Conservation (phyloP, 495 filamentous ascomycete species). For the Penicillium crystallinum region DNA sequence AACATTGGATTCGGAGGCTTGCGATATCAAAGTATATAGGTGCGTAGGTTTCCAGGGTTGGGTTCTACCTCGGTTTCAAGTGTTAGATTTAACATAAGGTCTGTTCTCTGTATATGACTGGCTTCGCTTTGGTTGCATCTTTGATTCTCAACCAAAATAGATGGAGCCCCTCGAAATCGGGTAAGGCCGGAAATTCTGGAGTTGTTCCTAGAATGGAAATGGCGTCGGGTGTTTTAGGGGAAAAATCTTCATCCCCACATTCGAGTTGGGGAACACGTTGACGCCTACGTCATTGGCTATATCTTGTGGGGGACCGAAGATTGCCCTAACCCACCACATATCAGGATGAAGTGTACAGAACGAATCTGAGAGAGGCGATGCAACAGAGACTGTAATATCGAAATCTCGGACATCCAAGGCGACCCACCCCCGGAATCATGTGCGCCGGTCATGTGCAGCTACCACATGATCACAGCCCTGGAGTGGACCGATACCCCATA, state of each 20-base stretch:
- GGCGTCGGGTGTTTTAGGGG: conserved; percentile 26
- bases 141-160: neutral
- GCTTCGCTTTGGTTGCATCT: neutral
- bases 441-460: conserved; percentile 4
- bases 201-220: conserved; percentile 1
- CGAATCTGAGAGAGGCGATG: neutral
- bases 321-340: too few relatives aligned
- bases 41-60: neutral
- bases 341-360: too few relatives aligned
- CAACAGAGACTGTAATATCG: too few relatives aligned
- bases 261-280: neutral
- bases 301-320: neutral
- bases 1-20: neutral
- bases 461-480: conserved; percentile 1
- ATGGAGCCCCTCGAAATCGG: conserved; percentile 18
- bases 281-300: neutral
- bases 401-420: neutral
- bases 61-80: too few relatives aligned
- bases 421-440: conserved; percentile 12
- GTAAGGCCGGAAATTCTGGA: conserved; percentile 4
- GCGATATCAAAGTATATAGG: neutral
- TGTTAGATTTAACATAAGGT: neutral
- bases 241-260: conserved; percentile 9
- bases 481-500: neutral
- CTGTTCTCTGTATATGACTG: neutral